These are phyloP conservation scores for peach (Prunus persica) DNA, from an alignment of 306 rosid species.

Conservation along the genomic window Prunus_persica_NCBIv2 NC_034016.1:16983001-16983500, in stretches of 20 bases:
- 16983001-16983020: constrained; percentile 69
- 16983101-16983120: not conserved
- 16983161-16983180: constrained; percentile 71
- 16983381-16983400: constrained; percentile 45
- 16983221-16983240: constrained; percentile 52
- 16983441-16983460: not conserved
- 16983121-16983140: not conserved
- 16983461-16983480: not conserved
- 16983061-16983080: constrained; percentile 57
- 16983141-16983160: not conserved
- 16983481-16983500: constrained; percentile 24
- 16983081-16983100: constrained; percentile 35
- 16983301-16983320: constrained; percentile 52
- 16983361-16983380: constrained; percentile 28
- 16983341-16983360: constrained; percentile 26
- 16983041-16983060: constrained; percentile 59
- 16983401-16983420: constrained; percentile 36
- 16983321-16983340: constrained; percentile 41
- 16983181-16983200: constrained; percentile 70
- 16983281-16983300: constrained; percentile 45
- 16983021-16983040: constrained; percentile 73
- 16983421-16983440: not conserved
- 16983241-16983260: constrained; percentile 40
- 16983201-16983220: constrained; percentile 70
- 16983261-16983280: constrained; percentile 56